These are phyloP conservation scores for Kodamaea suecica DNA, from an alignment of 1,139 yeast species.

Conservation along the genomic window DNA sequence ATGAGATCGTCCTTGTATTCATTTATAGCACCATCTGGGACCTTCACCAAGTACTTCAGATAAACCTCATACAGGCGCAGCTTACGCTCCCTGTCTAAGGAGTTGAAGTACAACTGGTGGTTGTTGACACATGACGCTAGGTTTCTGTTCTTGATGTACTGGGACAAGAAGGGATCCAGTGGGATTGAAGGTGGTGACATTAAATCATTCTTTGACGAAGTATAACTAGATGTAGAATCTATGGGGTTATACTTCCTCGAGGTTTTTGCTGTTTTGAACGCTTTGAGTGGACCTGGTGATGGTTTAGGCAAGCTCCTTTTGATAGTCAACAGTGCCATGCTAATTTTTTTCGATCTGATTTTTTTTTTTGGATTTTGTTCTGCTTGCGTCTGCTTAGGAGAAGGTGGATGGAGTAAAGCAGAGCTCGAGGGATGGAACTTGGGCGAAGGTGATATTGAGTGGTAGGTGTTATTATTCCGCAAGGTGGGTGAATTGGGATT, in stretches of 20 bases:
- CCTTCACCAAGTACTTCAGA: conserved; percentile 22
- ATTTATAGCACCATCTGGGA: conserved; percentile 1
- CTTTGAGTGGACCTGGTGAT: too few relatives aligned
- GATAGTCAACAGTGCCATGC: neutral
- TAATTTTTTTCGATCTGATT: neutral
- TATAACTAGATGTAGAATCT: conserved; percentile 2
- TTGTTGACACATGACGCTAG: conserved; percentile 17
- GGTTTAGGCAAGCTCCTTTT: neutral
- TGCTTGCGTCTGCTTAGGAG: neutral
- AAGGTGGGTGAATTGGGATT: too few relatives aligned
- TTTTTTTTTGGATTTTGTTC: conserved; percentile 1
- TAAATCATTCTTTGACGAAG: conserved; percentile 5
- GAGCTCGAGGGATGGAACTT: too few relatives aligned
- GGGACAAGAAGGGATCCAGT: conserved; percentile 27
- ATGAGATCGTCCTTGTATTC: neutral
- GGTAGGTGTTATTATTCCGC: too few relatives aligned
- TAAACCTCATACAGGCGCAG: conserved; percentile 26
- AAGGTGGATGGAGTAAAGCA: neutral
- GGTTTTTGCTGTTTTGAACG: too few relatives aligned
- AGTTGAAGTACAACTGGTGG: conserved; percentile 26
- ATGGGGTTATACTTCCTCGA: neutral
- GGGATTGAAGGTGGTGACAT: conserved; percentile 13
- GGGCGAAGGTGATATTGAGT: too few relatives aligned
- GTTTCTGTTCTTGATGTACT: conserved; percentile 26
- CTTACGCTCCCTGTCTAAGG: conserved; percentile 23